A percentile compares a stretch with the other conserved stretches of the same genome.
These are phyloP conservation scores for Penicillium concentricum DNA, from an alignment of 2,329 filamentous ascomycete genomes.

Conservation along the genomic window DNA sequence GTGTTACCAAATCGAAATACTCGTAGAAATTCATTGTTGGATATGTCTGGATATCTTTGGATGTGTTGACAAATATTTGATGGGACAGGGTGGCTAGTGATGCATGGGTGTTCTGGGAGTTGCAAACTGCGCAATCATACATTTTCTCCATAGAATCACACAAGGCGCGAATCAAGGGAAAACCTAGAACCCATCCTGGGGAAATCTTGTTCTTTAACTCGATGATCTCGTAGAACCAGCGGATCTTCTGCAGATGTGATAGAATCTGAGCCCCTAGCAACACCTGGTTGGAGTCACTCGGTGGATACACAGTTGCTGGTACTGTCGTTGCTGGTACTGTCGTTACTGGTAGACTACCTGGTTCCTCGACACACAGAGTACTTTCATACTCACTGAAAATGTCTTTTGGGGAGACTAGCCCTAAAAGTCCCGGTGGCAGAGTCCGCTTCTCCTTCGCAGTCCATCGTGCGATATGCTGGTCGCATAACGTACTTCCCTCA, in stretches of 20 bases:
- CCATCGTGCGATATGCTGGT: not conserved
- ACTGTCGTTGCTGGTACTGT: not conserved
- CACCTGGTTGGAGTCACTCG: conserved; percentile 5
- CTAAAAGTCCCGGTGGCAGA: not conserved
- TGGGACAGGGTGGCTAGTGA: not conserved
- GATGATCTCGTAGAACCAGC: conserved; percentile 13
- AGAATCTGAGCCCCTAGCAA: conserved; percentile 15
- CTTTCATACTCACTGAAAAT: conserved; percentile 2
- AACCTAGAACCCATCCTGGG: not conserved
- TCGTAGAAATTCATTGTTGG: conserved; percentile 13
- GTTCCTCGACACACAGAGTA: not conserved
- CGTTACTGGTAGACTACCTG: not conserved
- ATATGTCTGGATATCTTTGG: conserved; percentile 9
- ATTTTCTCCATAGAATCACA: not conserved
- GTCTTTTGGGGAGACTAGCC: not conserved
- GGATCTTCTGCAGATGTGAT: conserved; percentile 5
- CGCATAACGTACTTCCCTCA: not conserved
- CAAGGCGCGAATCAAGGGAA: not conserved
- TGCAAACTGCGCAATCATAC: not conserved
- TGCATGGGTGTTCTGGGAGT: not conserved
- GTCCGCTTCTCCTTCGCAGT: not conserved
- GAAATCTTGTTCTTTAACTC: conserved; percentile 7
- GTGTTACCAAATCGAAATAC: conserved; percentile 10
- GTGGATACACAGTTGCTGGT: not conserved
- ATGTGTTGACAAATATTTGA: conserved; percentile 2